A percentile compares a stretch with the other conserved stretches of the same genome.
phyloP scores from a whole-genome alignment of 2,329 filamentous ascomycete genomes.

The Talaromyces sp. region DNA sequence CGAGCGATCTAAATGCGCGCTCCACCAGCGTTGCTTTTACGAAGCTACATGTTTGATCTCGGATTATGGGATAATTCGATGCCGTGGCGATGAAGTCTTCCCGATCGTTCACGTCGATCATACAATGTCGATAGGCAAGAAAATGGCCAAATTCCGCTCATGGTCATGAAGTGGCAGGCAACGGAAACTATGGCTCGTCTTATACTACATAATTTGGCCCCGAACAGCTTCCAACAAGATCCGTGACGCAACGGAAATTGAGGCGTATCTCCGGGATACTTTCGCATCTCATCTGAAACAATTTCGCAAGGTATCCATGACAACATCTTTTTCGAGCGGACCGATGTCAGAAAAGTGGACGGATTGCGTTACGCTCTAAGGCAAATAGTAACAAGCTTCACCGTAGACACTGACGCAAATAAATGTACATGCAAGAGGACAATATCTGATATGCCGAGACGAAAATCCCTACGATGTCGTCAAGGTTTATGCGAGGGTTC shows the following conservation, averaged over 20 bases:
- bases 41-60: neutral
- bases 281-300: neutral
- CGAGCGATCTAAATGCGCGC: neutral
- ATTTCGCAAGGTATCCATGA: neutral
- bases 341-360: neutral
- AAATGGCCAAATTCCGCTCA: neutral
- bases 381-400: neutral
- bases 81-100: neutral
- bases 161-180: too few relatives aligned
- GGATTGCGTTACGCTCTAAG: neutral
- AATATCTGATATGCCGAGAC: conserved; percentile 3
- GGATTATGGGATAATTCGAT: neutral
- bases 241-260: neutral
- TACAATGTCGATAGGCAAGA: neutral
- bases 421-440: neutral
- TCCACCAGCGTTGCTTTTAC: neutral
- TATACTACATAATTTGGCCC: neutral
- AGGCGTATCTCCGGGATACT: neutral
- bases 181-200: neutral
- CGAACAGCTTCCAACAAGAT: neutral
- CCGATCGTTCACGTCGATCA: neutral
- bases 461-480: neutral
- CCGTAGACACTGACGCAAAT: neutral
- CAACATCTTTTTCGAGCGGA: neutral
- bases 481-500: conserved; percentile 5